phyloP scores from a whole-genome alignment of 768 basidiomycete genomes.

The Pulveroboletus sp. region DNA sequence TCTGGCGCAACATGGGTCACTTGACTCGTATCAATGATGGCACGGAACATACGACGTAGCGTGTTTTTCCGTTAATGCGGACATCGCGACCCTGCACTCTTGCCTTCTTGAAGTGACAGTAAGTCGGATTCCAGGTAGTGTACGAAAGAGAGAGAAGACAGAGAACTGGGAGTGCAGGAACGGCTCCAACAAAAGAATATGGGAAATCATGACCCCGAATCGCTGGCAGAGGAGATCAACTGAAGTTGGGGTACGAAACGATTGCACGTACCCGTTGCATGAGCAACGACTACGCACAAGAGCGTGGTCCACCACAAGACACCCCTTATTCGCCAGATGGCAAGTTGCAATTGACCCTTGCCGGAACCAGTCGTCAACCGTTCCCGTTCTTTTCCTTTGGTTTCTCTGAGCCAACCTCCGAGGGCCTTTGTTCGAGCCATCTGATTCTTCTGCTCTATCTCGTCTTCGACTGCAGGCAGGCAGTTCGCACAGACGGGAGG shows the following conservation, averaged over 20 bases:
- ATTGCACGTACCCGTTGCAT: slow-evolving; percentile 43
- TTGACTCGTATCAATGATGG: neutral
- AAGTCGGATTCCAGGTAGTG: slow-evolving; percentile 86
- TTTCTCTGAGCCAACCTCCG: slow-evolving; percentile 63
- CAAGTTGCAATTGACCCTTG: slow-evolving; percentile 44
- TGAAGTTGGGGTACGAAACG: neutral
- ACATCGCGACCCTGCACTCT: slow-evolving; percentile 69
- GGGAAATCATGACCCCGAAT: slow-evolving; percentile 22
- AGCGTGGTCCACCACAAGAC: slow-evolving; percentile 57
- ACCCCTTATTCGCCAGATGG: slow-evolving; percentile 69
- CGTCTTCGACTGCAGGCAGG: slow-evolving; percentile 74
- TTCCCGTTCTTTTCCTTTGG: slow-evolving; percentile 59
- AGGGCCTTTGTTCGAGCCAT: slow-evolving; percentile 80
- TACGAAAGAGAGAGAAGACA: slow-evolving; percentile 63
- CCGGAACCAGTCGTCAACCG: slow-evolving; percentile 42
- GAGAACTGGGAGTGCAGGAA: slow-evolving; percentile 47
- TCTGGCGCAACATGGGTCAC: slow-evolving; percentile 35
- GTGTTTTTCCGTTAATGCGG: slow-evolving; percentile 57
- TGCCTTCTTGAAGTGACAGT: slow-evolving; percentile 53
- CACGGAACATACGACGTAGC: slow-evolving; percentile 53
- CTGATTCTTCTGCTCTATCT: slow-evolving; percentile 70
- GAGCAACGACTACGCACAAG: slow-evolving; percentile 38
- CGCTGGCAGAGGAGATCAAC: slow-evolving; percentile 16
- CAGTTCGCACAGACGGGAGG: slow-evolving; percentile 82
- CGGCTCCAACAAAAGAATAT: slow-evolving; percentile 15